Conservation (phyloP, 139 green algal species). For the Haematococcus sp. region DNA sequence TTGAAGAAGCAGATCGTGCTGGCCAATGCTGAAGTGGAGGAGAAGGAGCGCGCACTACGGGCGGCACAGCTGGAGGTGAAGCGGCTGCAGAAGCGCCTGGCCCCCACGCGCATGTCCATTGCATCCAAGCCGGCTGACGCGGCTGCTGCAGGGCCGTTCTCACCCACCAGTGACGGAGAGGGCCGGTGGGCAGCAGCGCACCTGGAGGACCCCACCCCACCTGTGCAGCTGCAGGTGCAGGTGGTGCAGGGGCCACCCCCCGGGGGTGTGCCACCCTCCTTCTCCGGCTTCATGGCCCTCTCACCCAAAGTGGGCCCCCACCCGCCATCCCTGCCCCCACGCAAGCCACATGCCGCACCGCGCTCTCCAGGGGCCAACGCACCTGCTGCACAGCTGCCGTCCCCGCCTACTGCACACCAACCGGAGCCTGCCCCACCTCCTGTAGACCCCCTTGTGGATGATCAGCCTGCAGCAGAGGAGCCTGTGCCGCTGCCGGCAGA, state of each 20-base stretch:
- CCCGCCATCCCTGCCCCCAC: too few relatives aligned
- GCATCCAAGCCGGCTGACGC: too few relatives aligned
- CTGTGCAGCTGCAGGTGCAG: neutral
- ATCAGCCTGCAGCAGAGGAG: neutral
- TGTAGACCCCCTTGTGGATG: neutral
- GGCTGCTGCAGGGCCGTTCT: neutral
- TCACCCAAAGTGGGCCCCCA: too few relatives aligned
- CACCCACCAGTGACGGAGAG: neutral
- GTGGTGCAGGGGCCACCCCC: too few relatives aligned
- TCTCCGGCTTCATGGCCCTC: too few relatives aligned
- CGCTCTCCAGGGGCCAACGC: too few relatives aligned
- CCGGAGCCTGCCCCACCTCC: neutral
- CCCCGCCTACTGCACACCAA: neutral
- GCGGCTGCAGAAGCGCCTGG: neutral
- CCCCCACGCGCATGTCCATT: neutral
- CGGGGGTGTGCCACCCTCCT: too few relatives aligned
- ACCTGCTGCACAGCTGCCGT: too few relatives aligned
- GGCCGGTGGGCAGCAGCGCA: neutral
- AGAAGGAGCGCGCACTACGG: slow-evolving; percentile 4
- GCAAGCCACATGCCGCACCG: too few relatives aligned
- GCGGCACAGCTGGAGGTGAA: slow-evolving; percentile 6
- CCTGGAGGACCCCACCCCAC: neutral
- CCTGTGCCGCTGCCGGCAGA: neutral
- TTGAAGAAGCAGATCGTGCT: slow-evolving; percentile 7
- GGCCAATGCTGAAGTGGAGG: neutral